Evolutionary conservation across 78 protist species (phyloP), one percentile per base, ranked within the genome.

Genomic region (Dictyostelium intermedium): DNA sequence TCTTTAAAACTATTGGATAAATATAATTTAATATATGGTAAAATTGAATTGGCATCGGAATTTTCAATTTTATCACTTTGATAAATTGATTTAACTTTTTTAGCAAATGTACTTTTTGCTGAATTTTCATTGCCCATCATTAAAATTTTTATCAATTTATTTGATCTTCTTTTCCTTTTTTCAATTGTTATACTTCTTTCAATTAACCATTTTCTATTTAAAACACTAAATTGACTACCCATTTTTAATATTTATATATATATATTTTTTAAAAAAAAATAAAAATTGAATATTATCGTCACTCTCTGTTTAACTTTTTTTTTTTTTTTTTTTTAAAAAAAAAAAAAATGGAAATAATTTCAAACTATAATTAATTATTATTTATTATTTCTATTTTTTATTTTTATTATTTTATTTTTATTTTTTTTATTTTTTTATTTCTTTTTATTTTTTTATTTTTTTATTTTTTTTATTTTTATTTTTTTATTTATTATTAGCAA

Each of bases 51-150:
- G 2, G 81, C 76, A 18, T 87, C 84, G 32, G 41, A 43, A n/a
- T 66, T 25, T 16, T 53, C 30, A n/a, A 25, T 10, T n/a, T 9
- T 37, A 14, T 61, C 84, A 25, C 18, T 66, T 63, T 87, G 76
- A 23, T 87, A 87, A 1, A 87, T 76, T 30, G 41, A 30, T 80
- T 80, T 80, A 16, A 80, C 84, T 80, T 47, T 61, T 80, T 80
- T 80, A 2, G 61, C 69, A 50, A 80, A 80, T 41, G 69, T 47
- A 47, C 34, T n/a, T 50, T 80, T 79, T 2, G 60, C 84, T n/a
- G 34, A 20, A 30, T 47, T 25, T 39, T 80, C 84, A 47, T 41
- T 47, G 5, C 84, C 84, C 41, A 80, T n/a, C 43, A 80, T 27
- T 50, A 80, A 30, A 14, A 80, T 47, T 80, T 80, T 80, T 10